A percentile compares a stretch with the other conserved stretches of the same genome.
These are phyloP conservation scores for Kickxella alabastrina DNA, from an alignment of 192 early-diverging fungal species.

Conservation along the genomic window DNA sequence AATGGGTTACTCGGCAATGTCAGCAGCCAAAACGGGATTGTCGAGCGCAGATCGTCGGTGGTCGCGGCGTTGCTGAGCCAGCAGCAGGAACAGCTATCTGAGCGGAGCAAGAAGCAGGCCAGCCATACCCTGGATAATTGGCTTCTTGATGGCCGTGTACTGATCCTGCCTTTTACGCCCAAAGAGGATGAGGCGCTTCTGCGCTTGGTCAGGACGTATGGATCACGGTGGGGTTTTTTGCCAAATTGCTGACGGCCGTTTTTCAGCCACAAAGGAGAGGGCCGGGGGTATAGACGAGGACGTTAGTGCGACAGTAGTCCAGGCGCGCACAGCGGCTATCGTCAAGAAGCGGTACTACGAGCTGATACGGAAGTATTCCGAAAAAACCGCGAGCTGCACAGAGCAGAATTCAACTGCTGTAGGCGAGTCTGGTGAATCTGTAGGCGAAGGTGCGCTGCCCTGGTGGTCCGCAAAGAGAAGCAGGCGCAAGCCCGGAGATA, in stretches of 20 bases:
- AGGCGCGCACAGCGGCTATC: neutral
- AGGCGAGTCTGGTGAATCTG: no score
- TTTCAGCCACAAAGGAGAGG: neutral
- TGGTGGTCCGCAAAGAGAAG: neutral
- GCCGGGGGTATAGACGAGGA: neutral
- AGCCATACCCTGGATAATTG: neutral
- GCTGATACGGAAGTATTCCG: neutral
- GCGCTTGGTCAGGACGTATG: slow-evolving; percentile 18
- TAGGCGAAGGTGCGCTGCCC: neutral
- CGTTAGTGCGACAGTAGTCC: neutral
- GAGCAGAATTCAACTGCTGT: neutral
- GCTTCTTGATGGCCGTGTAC: slow-evolving; percentile 1
- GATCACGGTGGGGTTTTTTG: slow-evolving; percentile 15
- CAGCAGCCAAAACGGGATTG: neutral
- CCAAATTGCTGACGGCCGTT: slow-evolving; percentile 12
- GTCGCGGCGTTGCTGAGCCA: slow-evolving; percentile 4
- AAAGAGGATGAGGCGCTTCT: slow-evolving; percentile 19
- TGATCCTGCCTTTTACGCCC: slow-evolving; percentile 11
- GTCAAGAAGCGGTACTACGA: slow-evolving; percentile 1
- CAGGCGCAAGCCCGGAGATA: neutral
- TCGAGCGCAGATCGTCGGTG: slow-evolving; percentile 1
- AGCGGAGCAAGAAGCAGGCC: neutral
- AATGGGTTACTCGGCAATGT: neutral
- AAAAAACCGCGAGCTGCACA: neutral
- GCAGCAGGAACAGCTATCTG: neutral